These are phyloP conservation scores for Aspergillus pseudoviridinutans DNA, from an alignment of 2,329 filamentous ascomycete species.

Conservation along the genomic window DNA sequence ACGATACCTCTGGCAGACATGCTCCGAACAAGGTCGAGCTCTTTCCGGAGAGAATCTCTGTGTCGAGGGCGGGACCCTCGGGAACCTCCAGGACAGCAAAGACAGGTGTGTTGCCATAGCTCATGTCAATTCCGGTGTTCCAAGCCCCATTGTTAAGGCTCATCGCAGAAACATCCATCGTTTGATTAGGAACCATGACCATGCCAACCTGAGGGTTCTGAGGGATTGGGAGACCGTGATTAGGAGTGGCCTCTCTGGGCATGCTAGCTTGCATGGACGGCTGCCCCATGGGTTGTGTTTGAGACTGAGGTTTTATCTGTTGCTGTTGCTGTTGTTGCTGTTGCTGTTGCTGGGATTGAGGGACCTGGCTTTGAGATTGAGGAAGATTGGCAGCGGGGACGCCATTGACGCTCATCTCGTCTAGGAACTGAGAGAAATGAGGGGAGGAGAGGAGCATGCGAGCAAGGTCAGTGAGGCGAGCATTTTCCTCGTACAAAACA, in stretches of 20 bases:
- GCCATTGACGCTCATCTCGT: conserved; percentile 63
- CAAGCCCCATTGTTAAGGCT: conserved; percentile 49
- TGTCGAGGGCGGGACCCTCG: conserved; percentile 59
- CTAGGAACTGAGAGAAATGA: conserved; percentile 77
- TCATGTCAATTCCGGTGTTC: conserved; percentile 45
- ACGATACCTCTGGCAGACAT: conserved; percentile 31
- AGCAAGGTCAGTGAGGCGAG: conserved; percentile 71
- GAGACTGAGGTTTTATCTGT: conserved; percentile 33
- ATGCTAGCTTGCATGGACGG: conserved; percentile 46
- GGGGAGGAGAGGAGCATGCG: conserved; percentile 76
- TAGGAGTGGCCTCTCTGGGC: conserved; percentile 65
- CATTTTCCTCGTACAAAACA: conserved; percentile 79
- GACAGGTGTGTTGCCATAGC: conserved; percentile 41
- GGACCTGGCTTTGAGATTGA: not conserved
- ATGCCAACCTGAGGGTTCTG: conserved; percentile 66
- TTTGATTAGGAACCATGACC: conserved; percentile 77
- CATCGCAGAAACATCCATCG: conserved; percentile 70
- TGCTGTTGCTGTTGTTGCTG: conserved; percentile 37
- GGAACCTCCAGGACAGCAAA: conserved; percentile 71
- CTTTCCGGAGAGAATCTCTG: conserved; percentile 68
- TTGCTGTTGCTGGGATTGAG: conserved; percentile 16
- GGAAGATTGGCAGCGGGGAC: conserved; percentile 36
- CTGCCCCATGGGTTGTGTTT: conserved; percentile 38
- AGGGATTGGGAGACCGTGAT: conserved; percentile 53
- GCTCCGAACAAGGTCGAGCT: conserved; percentile 51